These are phyloP conservation scores for Fraxinus paxiana DNA, from an alignment of 305 asterid species.

Conservation along the genomic window DNA sequence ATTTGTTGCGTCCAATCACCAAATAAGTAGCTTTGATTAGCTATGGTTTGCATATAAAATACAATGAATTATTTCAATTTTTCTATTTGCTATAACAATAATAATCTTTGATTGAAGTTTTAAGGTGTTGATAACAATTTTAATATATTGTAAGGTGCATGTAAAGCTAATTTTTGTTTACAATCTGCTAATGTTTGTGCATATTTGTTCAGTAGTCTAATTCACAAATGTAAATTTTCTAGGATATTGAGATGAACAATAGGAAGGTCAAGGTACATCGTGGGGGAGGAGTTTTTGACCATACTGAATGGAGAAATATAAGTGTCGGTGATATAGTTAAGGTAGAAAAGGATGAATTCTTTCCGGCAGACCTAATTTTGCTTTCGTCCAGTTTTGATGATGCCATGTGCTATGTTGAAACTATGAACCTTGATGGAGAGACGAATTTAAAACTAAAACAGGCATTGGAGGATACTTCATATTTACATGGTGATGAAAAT, in stretches of 20 bases:
- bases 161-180: not conserved
- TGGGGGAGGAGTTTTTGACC: conserved; percentile 36
- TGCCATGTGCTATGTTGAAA: conserved; percentile 83
- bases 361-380: conserved; percentile 58
- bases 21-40: not conserved
- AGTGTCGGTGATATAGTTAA: conserved; percentile 83
- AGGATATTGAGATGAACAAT: conserved; percentile 51
- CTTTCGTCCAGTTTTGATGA: conserved; percentile 85
- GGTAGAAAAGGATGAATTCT: conserved; percentile 77
- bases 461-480: conserved; percentile 69
- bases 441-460: conserved; percentile 89
- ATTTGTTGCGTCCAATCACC: not conserved
- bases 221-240: conserved; percentile 1
- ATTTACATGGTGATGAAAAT: conserved; percentile 42
- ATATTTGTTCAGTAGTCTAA: not conserved
- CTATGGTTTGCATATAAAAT: not conserved
- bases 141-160: not conserved
- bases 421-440: conserved; percentile 95
- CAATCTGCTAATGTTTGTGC: not conserved
- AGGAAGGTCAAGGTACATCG: conserved; percentile 43
- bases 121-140: not conserved
- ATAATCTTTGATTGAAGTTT: not conserved
- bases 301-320: conserved; percentile 66
- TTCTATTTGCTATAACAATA: not conserved
- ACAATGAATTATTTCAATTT: not conserved